Evolutionary conservation across 345 rosid species (phyloP), one percentile per base, ranked within the genome.

Genomic region (sweet orange (Citrus sinensis)): DNA sequence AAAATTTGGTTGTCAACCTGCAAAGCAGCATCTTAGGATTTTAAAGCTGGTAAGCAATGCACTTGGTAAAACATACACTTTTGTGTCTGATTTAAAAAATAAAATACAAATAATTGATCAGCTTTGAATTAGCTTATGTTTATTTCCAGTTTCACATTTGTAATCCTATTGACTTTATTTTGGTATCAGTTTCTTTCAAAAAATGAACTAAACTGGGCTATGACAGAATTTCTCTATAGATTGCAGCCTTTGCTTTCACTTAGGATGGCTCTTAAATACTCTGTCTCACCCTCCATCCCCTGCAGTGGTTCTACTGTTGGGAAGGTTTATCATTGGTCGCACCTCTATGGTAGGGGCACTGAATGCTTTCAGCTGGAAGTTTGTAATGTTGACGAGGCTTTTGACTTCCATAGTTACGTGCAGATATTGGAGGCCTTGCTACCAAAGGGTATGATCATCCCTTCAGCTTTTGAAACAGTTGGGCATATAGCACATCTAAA

Each of bases 401-500:
- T 37, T 76, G 62, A 80, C 60, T 29, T 49, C 29, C 63, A 63
- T 67, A 35, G 16, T 67, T 79, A 63, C 3, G 71, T 82, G 83
- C 89, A 95, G 98, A 76, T 95, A 70, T 90, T 95, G 89, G 97
- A 91, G 86, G 88, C 89, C 75, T 74, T 95, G 82, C 83, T 95
- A 2, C 99, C 99, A 3, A 81, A 87, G 39, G 93, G 90, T 85
- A 78, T 87, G 88, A 82, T 91, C 68, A 69, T 88, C 76, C 98
- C 98, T 79, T 92, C 98, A n/a, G 89, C 98, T 74, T 95, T 95
- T 90, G 97, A 92, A 82, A 89, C 89, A 75, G 90, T 92, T 35
- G 98, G 99, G 62, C 98, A 92, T 76, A 90, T 93, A 80, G 98
- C 93, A 11, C 98, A 95, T 75, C 82, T 95, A 61, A 95, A 95